Conservation (phyloP, 2,329 filamentous ascomycete species). For the Chaetomiaceae sp. region DNA sequence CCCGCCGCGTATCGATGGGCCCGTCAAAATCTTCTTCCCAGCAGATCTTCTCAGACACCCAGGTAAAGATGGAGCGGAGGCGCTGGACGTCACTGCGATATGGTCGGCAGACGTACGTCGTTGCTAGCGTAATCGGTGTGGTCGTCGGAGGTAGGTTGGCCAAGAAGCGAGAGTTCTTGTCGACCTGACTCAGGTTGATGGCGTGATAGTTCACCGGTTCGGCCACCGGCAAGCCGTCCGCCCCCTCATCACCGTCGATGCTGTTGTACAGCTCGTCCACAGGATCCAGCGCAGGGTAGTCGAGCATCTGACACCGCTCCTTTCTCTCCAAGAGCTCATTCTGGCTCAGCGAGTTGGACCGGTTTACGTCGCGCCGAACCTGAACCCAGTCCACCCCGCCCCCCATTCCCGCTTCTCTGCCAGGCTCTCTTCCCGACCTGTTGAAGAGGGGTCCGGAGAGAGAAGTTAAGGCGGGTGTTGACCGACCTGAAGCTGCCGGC, state of each 20-base stretch:
- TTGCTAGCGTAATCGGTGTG: slow-evolving; percentile 76
- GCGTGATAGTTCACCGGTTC: slow-evolving; percentile 76
- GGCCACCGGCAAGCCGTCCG: slow-evolving; percentile 75
- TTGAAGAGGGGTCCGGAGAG: slow-evolving; percentile 25
- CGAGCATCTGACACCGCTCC: slow-evolving; percentile 92
- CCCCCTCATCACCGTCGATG: slow-evolving; percentile 84
- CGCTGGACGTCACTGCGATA: slow-evolving; percentile 93
- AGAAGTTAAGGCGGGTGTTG: slow-evolving; percentile 41
- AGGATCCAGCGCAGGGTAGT: slow-evolving; percentile 80
- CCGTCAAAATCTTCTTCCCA: slow-evolving; percentile 96
- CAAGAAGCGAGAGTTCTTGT: slow-evolving; percentile 93
- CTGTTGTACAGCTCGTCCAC: slow-evolving; percentile 83
- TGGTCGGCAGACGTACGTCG: slow-evolving; percentile 87
- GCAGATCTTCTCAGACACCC: slow-evolving; percentile 88
- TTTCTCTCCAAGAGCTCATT: slow-evolving; percentile 81
- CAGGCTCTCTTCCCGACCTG: slow-evolving; percentile 44
- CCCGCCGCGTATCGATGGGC: slow-evolving; percentile 74
- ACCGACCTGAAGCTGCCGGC: slow-evolving; percentile 38
- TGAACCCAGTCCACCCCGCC: slow-evolving; percentile 87
- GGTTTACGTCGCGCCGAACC: slow-evolving; percentile 89
- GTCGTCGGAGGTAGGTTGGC: slow-evolving; percentile 76
- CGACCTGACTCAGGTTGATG: slow-evolving; percentile 79
- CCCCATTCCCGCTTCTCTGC: slow-evolving; percentile 66
- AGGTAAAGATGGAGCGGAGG: slow-evolving; percentile 91
- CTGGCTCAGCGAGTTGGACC: slow-evolving; percentile 86